Evolutionary conservation across 805 yeast species (phyloP).

Genomic region (Grigorovia jiainica): DNA sequence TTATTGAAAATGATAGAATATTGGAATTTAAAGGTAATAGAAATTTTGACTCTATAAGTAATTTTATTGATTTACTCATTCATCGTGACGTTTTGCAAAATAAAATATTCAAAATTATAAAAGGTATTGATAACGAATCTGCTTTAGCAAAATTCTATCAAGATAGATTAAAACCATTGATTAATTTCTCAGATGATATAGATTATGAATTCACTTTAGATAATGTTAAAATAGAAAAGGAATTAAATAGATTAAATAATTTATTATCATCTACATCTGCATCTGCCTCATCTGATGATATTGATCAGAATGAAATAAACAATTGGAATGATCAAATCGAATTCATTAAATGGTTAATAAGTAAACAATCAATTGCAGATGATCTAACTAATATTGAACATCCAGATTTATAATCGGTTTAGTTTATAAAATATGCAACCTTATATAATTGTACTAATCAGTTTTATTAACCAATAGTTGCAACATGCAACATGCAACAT

Average conservation of each 20-base stretch:
- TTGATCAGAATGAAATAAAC: background rate
- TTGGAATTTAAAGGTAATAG: slow-evolving; percentile 47
- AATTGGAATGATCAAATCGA: background rate
- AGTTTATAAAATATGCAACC: too few relatives aligned
- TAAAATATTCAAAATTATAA: slow-evolving; percentile 15
- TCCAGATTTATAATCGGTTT: too few relatives aligned
- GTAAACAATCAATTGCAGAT: too few relatives aligned
- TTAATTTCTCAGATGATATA: slow-evolving; percentile 6
- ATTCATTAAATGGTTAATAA: background rate
- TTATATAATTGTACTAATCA: too few relatives aligned
- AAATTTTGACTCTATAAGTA: slow-evolving; percentile 37
- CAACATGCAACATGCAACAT: too few relatives aligned
- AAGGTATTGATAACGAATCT: slow-evolving; percentile 24
- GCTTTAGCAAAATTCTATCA: background rate
- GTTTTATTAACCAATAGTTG: too few relatives aligned
- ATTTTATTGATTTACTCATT: slow-evolving; percentile 36
- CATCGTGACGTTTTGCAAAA: slow-evolving; percentile 8
- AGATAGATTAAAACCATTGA: background rate
- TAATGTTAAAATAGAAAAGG: too few relatives aligned
- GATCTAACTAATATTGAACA: too few relatives aligned
- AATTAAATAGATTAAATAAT: too few relatives aligned
- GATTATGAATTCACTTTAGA: background rate
- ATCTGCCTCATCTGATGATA: background rate
- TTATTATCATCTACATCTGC: background rate
- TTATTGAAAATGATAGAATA: slow-evolving; percentile 32